These are phyloP conservation scores for Botrytis fragariae DNA, from an alignment of 2,329 filamentous ascomycete genomes.

Conservation along the genomic window DNA sequence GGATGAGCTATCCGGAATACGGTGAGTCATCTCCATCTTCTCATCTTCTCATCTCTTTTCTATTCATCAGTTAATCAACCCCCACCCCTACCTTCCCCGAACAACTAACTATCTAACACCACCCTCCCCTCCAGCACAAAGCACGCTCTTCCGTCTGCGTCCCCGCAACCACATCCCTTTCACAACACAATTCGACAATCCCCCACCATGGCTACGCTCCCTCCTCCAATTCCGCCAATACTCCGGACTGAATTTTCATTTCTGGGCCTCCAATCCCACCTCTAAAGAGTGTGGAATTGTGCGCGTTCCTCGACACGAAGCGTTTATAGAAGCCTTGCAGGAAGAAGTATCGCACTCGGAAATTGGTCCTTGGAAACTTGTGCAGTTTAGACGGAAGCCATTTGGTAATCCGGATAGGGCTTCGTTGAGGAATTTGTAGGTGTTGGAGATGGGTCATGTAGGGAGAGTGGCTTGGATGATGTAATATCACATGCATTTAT, in stretches of 20 bases:
- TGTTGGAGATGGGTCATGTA: accelerated
- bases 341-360: neutral
- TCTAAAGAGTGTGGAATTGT: neutral
- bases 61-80: too few relatives aligned
- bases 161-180: neutral
- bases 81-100: neutral
- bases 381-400: neutral
- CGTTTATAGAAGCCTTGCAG: constrained; percentile 4
- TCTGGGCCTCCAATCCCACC: neutral
- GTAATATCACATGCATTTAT: neutral
- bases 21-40: neutral
- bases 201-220: neutral
- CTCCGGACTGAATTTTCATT: constrained; percentile 10
- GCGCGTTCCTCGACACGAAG: neutral
- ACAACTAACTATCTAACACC: neutral
- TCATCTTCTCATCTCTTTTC: too few relatives aligned
- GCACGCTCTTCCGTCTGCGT: neutral
- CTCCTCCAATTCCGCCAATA: constrained; percentile 17
- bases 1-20: neutral
- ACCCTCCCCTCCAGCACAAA: neutral
- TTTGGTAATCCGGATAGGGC: neutral
- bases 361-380: constrained; percentile 11
- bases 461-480: neutral
- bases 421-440: neutral
- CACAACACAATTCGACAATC: neutral